Conservation (phyloP, 331 rosid species). For the Quercus lobata region DNA sequence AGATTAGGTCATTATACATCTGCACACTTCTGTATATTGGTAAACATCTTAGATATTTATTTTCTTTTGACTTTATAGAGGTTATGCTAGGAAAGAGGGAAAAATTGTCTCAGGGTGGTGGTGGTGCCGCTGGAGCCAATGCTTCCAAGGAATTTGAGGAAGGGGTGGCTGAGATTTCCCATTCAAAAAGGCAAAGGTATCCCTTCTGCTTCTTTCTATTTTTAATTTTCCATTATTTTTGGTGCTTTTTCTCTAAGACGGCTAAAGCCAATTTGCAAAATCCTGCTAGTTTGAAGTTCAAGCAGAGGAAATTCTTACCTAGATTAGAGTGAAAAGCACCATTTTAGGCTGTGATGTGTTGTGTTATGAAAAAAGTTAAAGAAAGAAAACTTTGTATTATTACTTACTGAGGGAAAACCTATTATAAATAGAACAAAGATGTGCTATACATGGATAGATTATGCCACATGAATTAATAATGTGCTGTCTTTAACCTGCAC, state of each 20-base stretch:
- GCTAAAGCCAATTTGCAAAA: neutral
- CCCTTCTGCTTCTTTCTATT: neutral
- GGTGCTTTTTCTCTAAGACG: neutral
- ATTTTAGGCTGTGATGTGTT: neutral
- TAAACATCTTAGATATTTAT: neutral
- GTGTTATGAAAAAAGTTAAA: neutral
- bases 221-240: neutral
- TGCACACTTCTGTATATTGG: neutral
- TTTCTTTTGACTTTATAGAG: neutral
- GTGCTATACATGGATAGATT: too few species aligned
- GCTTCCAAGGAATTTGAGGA: neutral
- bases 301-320: neutral
- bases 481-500: neutral
- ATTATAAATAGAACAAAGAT: neutral
- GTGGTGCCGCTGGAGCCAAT: neutral
- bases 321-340: neutral
- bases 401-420: neutral
- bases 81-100: neutral
- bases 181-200: neutral
- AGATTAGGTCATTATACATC: too few species aligned
- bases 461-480: neutral
- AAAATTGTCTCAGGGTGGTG: neutral
- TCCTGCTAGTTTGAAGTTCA: neutral
- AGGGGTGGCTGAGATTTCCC: neutral
- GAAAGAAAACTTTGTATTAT: neutral